A percentile compares a stretch with the other conserved stretches of the same genome.
These are phyloP conservation scores for Tulasnella calospora DNA, from an alignment of 768 basidiomycete species.

Conservation along the genomic window DNA sequence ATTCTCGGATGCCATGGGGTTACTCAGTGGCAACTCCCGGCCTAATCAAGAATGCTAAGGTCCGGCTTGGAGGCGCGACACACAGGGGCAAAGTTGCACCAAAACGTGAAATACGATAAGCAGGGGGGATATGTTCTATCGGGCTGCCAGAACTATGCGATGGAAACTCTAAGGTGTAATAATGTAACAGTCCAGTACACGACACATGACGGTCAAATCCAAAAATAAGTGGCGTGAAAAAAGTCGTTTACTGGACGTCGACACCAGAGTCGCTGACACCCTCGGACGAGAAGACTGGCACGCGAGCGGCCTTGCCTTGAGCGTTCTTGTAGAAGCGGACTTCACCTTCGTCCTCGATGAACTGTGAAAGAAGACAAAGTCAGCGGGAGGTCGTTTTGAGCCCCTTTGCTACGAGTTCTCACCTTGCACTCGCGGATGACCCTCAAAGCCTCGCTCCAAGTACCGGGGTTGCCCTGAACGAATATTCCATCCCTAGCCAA, in stretches of 20 bases:
- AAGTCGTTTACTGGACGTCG: conserved; percentile 42
- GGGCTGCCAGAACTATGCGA: neutral
- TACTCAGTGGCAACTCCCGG: neutral
- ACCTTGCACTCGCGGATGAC: conserved; percentile 76
- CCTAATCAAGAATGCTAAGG: neutral
- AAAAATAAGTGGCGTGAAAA: neutral
- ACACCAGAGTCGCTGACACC: conserved; percentile 63
- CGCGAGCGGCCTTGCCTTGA: conserved; percentile 64
- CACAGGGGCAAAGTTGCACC: neutral
- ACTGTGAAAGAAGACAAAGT: conserved; percentile 40
- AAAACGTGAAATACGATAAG: conserved; percentile 4
- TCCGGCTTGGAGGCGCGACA: neutral
- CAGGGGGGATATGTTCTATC: neutral
- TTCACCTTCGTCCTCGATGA: conserved; percentile 90
- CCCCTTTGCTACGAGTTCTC: too few relatives aligned
- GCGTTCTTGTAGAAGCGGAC: conserved; percentile 91
- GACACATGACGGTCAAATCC: neutral
- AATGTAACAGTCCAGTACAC: conserved; percentile 1
- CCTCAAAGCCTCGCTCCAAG: conserved; percentile 76
- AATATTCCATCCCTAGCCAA: conserved; percentile 58
- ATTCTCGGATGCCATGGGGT: neutral
- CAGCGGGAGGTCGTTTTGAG: conserved; percentile 4
- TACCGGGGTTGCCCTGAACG: conserved; percentile 66
- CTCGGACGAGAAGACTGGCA: conserved; percentile 59
- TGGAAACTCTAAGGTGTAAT: neutral